Percentiles rank a stretch among this genome's conserved stretches.
Conservation (phyloP, 768 basidiomycete species). For the Trichaptum fuscoviolaceum region DNA sequence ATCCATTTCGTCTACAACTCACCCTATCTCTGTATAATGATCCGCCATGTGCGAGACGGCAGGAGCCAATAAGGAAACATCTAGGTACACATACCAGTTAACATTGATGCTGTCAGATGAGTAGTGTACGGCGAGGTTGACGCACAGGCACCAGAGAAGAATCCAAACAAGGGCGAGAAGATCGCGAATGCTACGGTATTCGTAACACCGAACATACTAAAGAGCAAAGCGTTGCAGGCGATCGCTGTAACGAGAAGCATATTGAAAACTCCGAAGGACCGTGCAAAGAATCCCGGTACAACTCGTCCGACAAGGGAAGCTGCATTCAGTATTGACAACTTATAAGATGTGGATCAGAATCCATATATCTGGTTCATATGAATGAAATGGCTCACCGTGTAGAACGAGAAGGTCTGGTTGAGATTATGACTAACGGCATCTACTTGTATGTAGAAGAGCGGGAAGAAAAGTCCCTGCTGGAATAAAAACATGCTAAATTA, state of each 20-base stretch:
- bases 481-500: conserved; percentile 28
- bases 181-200: conserved; percentile 29
- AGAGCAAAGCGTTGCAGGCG: conserved; percentile 31
- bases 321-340: conserved; percentile 51
- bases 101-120: background rate
- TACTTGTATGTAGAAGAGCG: conserved; percentile 54
- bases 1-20: conserved; percentile 8
- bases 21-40: conserved; percentile 48
- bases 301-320: conserved; percentile 46
- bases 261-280: conserved; percentile 38
- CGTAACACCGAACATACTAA: conserved; percentile 38
- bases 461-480: conserved; percentile 39
- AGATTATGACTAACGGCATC: conserved; percentile 45
- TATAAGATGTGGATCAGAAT: background rate
- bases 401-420: conserved; percentile 45
- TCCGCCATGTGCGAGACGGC: conserved; percentile 38
- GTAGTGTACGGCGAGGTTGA: background rate
- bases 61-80: conserved; percentile 35
- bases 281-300: conserved; percentile 39
- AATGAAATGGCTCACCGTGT: conserved; percentile 34
- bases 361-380: background rate
- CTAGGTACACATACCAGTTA: conserved; percentile 16
- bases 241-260: conserved; percentile 31
- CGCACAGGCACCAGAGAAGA: conserved; percentile 40
- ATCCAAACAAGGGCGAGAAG: conserved; percentile 40